Evolutionary conservation across 2,329 filamentous ascomycete species (phyloP).

Genomic region (Ophiostoma pallidulum): DNA sequence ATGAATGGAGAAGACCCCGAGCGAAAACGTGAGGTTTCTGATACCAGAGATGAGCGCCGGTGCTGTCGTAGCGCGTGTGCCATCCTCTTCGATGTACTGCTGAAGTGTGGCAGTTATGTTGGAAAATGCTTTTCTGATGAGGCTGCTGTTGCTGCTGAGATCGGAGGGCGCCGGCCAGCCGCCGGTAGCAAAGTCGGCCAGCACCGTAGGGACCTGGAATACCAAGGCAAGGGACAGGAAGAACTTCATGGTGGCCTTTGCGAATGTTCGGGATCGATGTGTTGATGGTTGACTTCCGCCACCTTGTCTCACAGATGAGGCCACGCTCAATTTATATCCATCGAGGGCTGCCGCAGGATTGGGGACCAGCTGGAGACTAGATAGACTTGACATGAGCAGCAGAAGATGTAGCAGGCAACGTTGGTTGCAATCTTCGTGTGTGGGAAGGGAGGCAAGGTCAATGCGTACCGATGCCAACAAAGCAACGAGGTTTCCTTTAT

Average conservation of each 20-base stretch:
- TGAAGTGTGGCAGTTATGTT: neutral
- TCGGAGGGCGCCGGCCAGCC: conserved; percentile 7
- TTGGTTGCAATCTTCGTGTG: too few species aligned
- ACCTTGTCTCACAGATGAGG: too few species aligned
- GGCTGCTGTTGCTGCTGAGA: conserved; percentile 1
- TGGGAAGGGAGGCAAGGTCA: too few species aligned
- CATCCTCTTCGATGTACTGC: neutral
- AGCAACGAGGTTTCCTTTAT: too few species aligned
- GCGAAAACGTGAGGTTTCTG: conserved; percentile 9
- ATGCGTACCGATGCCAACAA: too few species aligned
- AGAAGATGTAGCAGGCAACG: too few species aligned
- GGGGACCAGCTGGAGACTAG: too few species aligned
- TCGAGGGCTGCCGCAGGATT: too few species aligned
- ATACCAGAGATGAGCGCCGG: neutral
- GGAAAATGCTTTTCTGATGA: conserved; percentile 1
- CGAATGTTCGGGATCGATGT: too few species aligned
- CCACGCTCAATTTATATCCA: too few species aligned
- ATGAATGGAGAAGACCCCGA: conserved; percentile 9
- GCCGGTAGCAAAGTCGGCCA: conserved; percentile 1
- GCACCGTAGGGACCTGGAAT: neutral
- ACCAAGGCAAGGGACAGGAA: neutral
- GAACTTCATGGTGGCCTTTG: neutral
- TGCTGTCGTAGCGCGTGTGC: neutral
- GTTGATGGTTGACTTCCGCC: too few species aligned
- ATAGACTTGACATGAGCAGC: too few species aligned